Evolutionary conservation across 768 basidiomycete genomes (phyloP), one percentile per base, ranked within the genome.

Genomic region (Leucocoprinus birnbaumii): DNA sequence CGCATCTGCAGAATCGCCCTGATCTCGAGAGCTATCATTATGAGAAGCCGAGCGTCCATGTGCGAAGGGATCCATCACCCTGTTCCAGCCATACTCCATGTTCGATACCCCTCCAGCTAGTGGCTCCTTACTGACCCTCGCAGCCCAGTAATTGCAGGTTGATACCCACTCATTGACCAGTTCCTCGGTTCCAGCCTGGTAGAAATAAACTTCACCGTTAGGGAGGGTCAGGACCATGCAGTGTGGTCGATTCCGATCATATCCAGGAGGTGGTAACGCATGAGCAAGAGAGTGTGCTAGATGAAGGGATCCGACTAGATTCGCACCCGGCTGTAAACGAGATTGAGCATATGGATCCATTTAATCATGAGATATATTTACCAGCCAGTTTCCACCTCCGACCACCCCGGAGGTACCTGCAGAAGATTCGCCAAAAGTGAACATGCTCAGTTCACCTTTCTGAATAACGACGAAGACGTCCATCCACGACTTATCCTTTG

Each of bases 111-210:
- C 97, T 3, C 97, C 97, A 1, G 90, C 81, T 2, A 99, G 80
- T 1, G 97, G 97, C 66, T 98, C 95, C 63, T 96, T 94, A 69
- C 91, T 94, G 53, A 86, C 91, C 43, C 97, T 80, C 2, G 96
- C 97, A 0, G 97, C 92, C 97, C 97, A 98, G 68, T 99, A 99
- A 74, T 98, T 99, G 81, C 96, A 98, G 0, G 97, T 97, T 38
- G 91, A 87, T 6, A 97, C 95, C 97, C 97, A 98, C 69, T 99
- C 97, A 63, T 91, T 90, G 48, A 97, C 94, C n/a, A 99, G 83
- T 61, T 98, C 96, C 64, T 97, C 96, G 3, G 97, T 99, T 1
- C 97, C 97, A 1, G 96, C 94, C 70, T 99, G 97, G 78, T 97
- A 97, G 75, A 98, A 97, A 70, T 87, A 96, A n/a, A 94, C 89